Evolutionary conservation across 139 green algal genomes (phyloP), one percentile per base, ranked within the genome.

Genomic region (Coelastrella sp.): DNA sequence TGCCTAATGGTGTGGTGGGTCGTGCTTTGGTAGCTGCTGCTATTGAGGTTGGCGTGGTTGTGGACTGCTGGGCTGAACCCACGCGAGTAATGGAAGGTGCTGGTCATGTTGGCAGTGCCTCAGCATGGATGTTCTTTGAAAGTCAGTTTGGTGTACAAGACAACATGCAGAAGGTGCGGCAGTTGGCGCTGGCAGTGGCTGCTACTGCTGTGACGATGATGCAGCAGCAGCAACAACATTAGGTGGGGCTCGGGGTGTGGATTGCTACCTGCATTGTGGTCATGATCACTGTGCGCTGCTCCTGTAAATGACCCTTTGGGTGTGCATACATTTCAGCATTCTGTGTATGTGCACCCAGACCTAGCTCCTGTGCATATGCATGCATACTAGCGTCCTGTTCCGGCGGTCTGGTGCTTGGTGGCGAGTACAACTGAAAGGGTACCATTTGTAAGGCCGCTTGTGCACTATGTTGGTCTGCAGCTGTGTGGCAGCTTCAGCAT

Each of bases 71-170:
- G 62, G 27, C 62, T 3, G 53, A 64, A 21, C 53, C 53, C 5
- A 32, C 53, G 6, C 27, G 43, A 17, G 72, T 63, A 9, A 63
- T 63, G 72, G 72, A 41, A 21, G 72, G 43, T 5, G 72, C 72
- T 4, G 43, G 72, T 4, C 35, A 53, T 32, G 72, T 62, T 5
- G 72, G 72, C 43, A 77, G 68, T 57, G 68, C 68, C 0, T 77
- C 68, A n/a, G 68, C 68, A 11, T 77, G 68, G 68, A 45, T 77
- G 40, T 77, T 77, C 38, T 48, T 77, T n/a, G 38, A 77, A n/a
- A 37, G 32, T 1, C 68, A 77, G 68, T 15, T 77, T 35, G 68
- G 38, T n/a, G 68, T 59, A 38, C 37, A 57, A 48, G 68, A 34
- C 27, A 48, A 48, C 23, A 23, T 77, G 68, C 68, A 59, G 40